These are phyloP conservation scores for Amaranthus cruentus DNA, from an alignment of 148 eudicot species.

Conservation along the genomic window DNA sequence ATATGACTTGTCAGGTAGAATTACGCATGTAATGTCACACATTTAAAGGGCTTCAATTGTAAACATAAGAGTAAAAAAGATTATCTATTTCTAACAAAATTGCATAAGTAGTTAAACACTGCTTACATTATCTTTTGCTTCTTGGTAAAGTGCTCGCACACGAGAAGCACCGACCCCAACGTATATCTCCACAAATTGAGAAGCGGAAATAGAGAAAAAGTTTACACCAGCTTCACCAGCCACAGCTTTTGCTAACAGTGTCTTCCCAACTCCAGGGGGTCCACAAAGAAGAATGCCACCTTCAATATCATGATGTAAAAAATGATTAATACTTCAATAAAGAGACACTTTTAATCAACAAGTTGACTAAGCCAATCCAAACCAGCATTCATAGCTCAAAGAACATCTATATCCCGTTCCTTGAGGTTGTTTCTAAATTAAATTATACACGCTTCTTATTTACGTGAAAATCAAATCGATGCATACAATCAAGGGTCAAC, in stretches of 20 bases:
- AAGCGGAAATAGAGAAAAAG: conserved; percentile 93
- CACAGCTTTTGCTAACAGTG: conserved; percentile 91
- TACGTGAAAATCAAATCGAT: too few species aligned
- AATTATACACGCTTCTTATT: too few species aligned
- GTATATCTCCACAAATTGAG: conserved; percentile 97
- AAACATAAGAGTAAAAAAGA: conserved; percentile 3
- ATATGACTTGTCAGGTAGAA: background rate
- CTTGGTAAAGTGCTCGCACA: conserved; percentile 92
- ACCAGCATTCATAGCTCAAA: background rate
- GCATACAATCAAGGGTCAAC: too few species aligned
- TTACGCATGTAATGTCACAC: background rate
- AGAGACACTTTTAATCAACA: background rate
- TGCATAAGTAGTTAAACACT: background rate
- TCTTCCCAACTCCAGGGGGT: conserved; percentile 98
- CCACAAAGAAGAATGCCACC: conserved; percentile 99
- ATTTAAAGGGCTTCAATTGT: background rate
- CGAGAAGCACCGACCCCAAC: conserved; percentile 99
- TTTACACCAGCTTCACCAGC: conserved; percentile 99
- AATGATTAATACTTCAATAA: background rate
- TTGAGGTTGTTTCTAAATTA: background rate
- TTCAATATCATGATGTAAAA: conserved; percentile 23
- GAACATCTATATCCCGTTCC: background rate
- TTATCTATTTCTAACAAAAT: background rate
- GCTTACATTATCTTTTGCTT: conserved; percentile 84
- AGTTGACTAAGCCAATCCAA: background rate